Evolutionary conservation across 805 yeast species (phyloP), one percentile per base, ranked within the genome.

Genomic region (Candida golubevii): DNA sequence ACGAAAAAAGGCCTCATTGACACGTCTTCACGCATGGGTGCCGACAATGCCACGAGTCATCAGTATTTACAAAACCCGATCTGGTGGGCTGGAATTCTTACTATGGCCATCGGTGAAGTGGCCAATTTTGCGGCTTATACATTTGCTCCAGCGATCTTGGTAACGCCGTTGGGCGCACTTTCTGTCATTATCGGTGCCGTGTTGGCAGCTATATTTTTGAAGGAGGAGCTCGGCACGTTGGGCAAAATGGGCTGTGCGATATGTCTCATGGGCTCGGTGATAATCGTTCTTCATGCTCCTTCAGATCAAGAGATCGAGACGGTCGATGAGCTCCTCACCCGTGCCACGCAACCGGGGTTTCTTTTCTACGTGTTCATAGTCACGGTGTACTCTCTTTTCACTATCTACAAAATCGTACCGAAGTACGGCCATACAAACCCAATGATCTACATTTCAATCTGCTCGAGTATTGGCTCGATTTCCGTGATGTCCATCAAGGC

Each of bases 41-140:
- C 48, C 14, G 51, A 53, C 40, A 63, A 56, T 44, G 88, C 83
- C 27, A 85, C 85, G 47, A 88, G 89, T n/a, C 80, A 74, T 59
- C 81, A 84, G 56, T 88, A 88, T 60, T 68, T 88, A 50, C 80
- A 77, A 53, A 88, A 85, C 61, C 96, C 97, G 10, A 78, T 87
- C 33, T 88, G 97, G 97, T 86, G 95, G 87, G 86, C 91, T 0
- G 97, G 97, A 10, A 89, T 89, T 76, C 58, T 81, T 28, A 81
- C 95, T 38, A 83, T 88, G 97, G 95, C 93, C 2, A 66, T 88
- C 18, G 97, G 97, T 6, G 97, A 88, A 60, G 67, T 88, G 34
- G 96, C 96, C 46, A 88, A 88, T 61, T 88, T 88, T 61, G 96
- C 96, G 4, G 97, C 97, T 0, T 88, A 88, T 61, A 88, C 96